These are phyloP conservation scores for Aspergillus niger DNA, from an alignment of 2,329 filamentous ascomycete species.

Conservation along the genomic window DNA sequence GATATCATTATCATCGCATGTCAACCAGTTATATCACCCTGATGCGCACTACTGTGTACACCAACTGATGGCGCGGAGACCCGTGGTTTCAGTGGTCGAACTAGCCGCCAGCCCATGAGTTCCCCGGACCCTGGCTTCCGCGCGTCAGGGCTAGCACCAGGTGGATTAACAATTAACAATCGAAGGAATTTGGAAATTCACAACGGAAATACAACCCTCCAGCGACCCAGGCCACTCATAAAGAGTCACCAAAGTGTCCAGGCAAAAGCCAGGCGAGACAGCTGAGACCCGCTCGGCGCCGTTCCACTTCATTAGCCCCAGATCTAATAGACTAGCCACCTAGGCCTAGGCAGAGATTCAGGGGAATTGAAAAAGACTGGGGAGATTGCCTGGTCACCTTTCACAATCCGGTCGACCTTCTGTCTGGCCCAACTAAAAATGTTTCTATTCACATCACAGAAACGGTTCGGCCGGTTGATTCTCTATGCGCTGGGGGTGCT, in stretches of 20 bases:
- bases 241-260: neutral
- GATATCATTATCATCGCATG: no score
- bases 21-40: no score
- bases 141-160: neutral
- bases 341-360: neutral
- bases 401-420: neutral
- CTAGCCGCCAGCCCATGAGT: neutral
- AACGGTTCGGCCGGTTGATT: neutral
- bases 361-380: neutral
- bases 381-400: neutral
- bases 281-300: neutral
- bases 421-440: neutral
- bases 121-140: neutral
- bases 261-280: neutral
- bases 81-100: no score
- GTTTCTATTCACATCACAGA: conserved; percentile 8
- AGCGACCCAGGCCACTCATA: neutral
- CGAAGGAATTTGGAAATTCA: neutral
- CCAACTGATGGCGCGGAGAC: no score
- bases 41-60: no score
- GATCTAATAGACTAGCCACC: no score
- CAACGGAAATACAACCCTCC: neutral
- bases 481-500: neutral
- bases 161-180: neutral
- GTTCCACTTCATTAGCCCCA: neutral